Evolutionary conservation across 1,139 yeast species (phyloP).

Genomic region (Cylindricascospora bacillispora): DNA sequence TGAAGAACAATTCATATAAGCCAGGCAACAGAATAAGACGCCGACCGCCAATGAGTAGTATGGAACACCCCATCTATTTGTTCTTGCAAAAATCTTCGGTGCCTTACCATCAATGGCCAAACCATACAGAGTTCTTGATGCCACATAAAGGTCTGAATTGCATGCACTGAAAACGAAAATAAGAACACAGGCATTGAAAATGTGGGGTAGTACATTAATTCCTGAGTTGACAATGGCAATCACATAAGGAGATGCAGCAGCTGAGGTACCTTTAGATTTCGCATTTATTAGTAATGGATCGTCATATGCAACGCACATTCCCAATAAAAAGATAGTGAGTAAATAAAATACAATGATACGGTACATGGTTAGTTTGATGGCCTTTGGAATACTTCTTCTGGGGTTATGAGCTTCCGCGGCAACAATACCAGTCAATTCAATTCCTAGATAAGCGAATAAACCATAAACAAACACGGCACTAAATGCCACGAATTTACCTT

Average conservation of each 20-base stretch:
- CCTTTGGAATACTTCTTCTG: conserved; percentile 62
- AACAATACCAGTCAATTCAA: conserved; percentile 64
- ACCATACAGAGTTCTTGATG: conserved; percentile 56
- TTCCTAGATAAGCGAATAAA: conserved; percentile 65
- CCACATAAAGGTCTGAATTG: conserved; percentile 60
- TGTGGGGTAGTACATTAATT: conserved; percentile 47
- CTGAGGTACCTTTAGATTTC: conserved; percentile 33
- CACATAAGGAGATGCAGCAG: conserved; percentile 70
- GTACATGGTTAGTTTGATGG: conserved; percentile 62
- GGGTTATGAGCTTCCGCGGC: conserved; percentile 73
- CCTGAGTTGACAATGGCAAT: conserved; percentile 51
- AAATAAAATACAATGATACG: conserved; percentile 64
- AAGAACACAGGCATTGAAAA: conserved; percentile 56
- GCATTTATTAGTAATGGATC: conserved; percentile 36
- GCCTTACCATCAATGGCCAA: conserved; percentile 52
- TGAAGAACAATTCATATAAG: conserved; percentile 49
- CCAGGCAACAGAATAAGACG: conserved; percentile 39
- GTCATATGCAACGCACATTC: conserved; percentile 62
- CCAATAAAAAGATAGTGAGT: conserved; percentile 51
- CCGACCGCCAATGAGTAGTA: conserved; percentile 35
- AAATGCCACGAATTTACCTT: conserved; percentile 52
- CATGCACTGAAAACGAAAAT: conserved; percentile 62
- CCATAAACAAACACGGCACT: conserved; percentile 58
- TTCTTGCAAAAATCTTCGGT: conserved; percentile 43
- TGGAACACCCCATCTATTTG: conserved; percentile 60